phyloP scores from a whole-genome alignment of 2,329 filamentous ascomycete genomes.

The Aspergillus uvarum region DNA sequence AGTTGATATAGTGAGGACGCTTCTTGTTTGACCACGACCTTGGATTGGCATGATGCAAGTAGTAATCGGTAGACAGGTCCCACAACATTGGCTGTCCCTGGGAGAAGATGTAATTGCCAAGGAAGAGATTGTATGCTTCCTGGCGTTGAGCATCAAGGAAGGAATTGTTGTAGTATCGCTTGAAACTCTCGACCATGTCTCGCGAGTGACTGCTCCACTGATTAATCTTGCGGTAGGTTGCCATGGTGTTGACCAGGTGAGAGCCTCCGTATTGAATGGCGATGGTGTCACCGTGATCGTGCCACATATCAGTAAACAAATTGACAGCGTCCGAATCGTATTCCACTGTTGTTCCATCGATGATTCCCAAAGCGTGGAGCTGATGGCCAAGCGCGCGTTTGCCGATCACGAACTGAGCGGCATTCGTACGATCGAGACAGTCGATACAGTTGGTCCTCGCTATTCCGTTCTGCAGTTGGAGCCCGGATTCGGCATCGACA shows the following conservation, averaged over 20 bases:
- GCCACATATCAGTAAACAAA: constrained; percentile 96
- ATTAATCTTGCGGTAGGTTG: constrained; percentile 97
- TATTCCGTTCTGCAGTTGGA: constrained; percentile 82
- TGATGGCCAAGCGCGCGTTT: constrained; percentile 92
- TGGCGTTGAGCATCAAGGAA: constrained; percentile 97
- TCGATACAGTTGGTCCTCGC: constrained; percentile 97
- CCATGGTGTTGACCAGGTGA: constrained; percentile 98
- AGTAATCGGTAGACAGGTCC: constrained; percentile 94
- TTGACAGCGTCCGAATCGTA: constrained; percentile 97
- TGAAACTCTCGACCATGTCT: constrained; percentile 99
- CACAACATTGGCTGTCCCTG: constrained; percentile 92
- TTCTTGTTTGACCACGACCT: constrained; percentile 65
- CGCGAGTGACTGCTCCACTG: constrained; percentile 97
- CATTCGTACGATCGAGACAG: constrained; percentile 94
- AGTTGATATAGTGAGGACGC: constrained; percentile 76
- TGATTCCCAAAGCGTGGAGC: constrained; percentile 84
- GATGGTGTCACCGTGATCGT: constrained; percentile 96
- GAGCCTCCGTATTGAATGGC: constrained; percentile 97
- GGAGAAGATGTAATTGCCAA: constrained; percentile 89
- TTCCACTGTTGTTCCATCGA: constrained; percentile 73
- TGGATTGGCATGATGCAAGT: constrained; percentile 87
- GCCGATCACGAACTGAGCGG: constrained; percentile 95
- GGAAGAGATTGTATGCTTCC: constrained; percentile 95
- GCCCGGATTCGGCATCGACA: constrained; percentile 63
- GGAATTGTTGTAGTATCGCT: constrained; percentile 97